A percentile compares a stretch with the other conserved stretches of the same genome.
These are phyloP conservation scores for Fusarium sp. DNA, from an alignment of 2,329 filamentous ascomycete genomes.

Conservation along the genomic window DNA sequence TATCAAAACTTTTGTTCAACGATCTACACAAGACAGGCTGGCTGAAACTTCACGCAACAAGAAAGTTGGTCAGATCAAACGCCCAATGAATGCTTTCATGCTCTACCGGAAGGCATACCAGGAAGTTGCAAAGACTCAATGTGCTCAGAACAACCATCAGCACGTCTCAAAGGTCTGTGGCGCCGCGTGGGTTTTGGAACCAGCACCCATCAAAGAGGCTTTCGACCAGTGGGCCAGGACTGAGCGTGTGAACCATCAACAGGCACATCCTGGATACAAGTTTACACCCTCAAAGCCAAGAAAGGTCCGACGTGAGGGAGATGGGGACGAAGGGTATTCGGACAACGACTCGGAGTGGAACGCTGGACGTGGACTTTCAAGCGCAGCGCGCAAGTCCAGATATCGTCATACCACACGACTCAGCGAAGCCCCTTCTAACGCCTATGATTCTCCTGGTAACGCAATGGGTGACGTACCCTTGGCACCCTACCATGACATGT, in stretches of 20 bases:
- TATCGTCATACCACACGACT: slow-evolving; percentile 31
- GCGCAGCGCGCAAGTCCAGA: slow-evolving; percentile 18
- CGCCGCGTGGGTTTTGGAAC: slow-evolving; percentile 85
- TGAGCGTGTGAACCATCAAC: slow-evolving; percentile 86
- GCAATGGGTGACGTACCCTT: slow-evolving; percentile 13
- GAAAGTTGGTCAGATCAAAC: slow-evolving; percentile 82
- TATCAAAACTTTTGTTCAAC: slow-evolving; percentile 83
- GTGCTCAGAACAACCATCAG: slow-evolving; percentile 91
- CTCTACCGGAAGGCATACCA: slow-evolving; percentile 94
- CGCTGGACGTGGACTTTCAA: slow-evolving; percentile 10
- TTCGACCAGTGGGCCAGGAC: slow-evolving; percentile 84
- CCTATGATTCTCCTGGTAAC: slow-evolving; percentile 22
- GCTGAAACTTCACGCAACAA: slow-evolving; percentile 74
- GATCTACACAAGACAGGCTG: slow-evolving; percentile 73
- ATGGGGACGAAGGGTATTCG: slow-evolving; percentile 29
- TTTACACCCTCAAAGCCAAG: slow-evolving; percentile 84
- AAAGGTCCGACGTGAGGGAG: slow-evolving; percentile 55
- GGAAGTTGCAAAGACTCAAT: slow-evolving; percentile 84
- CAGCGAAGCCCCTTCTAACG: slow-evolving; percentile 37
- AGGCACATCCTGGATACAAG: slow-evolving; percentile 91
- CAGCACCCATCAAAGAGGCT: slow-evolving; percentile 75
- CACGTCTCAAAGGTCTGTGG: slow-evolving; percentile 90
- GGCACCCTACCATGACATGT: slow-evolving; percentile 28
- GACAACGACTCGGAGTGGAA: slow-evolving; percentile 45
- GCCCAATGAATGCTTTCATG: slow-evolving; percentile 99